Base-by-base conservation (phyloP, 1,139 yeast species). In the Geotrichum phurueaensis region DNA sequence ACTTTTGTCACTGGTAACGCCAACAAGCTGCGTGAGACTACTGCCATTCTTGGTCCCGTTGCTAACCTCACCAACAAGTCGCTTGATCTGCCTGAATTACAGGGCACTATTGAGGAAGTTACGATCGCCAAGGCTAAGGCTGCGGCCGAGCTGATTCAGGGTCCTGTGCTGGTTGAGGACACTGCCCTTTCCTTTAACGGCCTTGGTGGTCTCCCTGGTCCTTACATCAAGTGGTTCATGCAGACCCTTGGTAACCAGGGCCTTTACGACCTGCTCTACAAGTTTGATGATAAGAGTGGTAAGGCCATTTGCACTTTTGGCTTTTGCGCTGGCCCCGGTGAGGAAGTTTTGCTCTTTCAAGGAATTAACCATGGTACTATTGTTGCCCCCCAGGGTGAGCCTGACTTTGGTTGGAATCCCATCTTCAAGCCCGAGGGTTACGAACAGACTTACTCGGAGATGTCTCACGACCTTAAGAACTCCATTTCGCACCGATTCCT, bases 341-440 rank as follows among this genome's bases (percentile, higher is more conserved):
- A 78, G 49, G 85, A 84, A 62, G 92, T 87, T 13, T 72, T 81
- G 65, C 76, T 91, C 60, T 92, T 94, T 75, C 96, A 89, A 72
- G 99, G 99, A 3, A 75, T 84, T 52, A 89, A 96, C 2, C 78
- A 82, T 20, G 99, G 99, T 13, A 74, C 69, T 10, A 91, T 95
- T 67, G 98, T 92, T 3, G 67, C 75, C 60, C 82, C 90, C 60
- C 76, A 96, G 67, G 96, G 98, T 2, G 85, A 89, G 27, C 80
- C 84, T 27, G 81, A 82, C 63, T 95, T 95, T 72, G 99, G 99
- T 2, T 95, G 97, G 96, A 97, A 94, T 75, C 86, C 97, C 6
- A 78, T 89, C 56, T 94, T 94, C 73, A 81, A 86, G 75, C 98
- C 99, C 2, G 75, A 76, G 48, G 96, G 94, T 1, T 69, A 67